Base-by-base conservation (phyloP, 306 rosid genomes). In the Hylodesmum podocarpum region DNA sequence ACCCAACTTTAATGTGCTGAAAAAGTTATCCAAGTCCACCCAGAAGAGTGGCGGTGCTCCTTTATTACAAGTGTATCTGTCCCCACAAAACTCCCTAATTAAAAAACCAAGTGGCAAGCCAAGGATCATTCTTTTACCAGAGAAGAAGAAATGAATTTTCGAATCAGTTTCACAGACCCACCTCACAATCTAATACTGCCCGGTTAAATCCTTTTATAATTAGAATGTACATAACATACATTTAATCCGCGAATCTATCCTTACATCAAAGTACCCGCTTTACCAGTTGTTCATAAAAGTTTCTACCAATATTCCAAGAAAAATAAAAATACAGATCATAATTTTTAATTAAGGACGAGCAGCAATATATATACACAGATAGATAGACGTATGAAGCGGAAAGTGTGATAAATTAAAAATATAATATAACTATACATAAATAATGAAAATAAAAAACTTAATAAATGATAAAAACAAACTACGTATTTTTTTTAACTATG, bases 21-120 rank as follows among this genome's bases (percentile, higher is more conserved):
- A 43, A 70, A 83, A 80, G 81, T 77, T 67, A 67, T 49, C 49
- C 33, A 29, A 66, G 84, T 43, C 50, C 66, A 29, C 40, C 31
- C 6, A 53, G 76, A 68, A 55, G 62, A 65, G 79, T 58, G 66
- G 79, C 76, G 55, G 19, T 19, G 59, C 78, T 51, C 40, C 54
- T 50, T 55, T 82, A 58, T 72, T 31, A n/a, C n/a, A n/a, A n/a
- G n/a, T n/a, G 31, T n/a, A 40, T 34, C 75, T 11, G 72, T 24
- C 75, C 75, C 72, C 81, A 58, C 84, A 39, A 12, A 25, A 34
- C 40, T 50, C 66, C 31, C 25, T 3, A 6, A 2, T 3, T 0
- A 34, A 47, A 59, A 18, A 16, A 12, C 36, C 55, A 41, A 68
- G n/a, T n/a, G 40, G 16, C 73, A 68, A 46, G 46, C 49, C 61